Evolutionary conservation across 768 basidiomycete genomes (phyloP), one percentile per base, ranked within the genome.

Genomic region (Mycena floridula): DNA sequence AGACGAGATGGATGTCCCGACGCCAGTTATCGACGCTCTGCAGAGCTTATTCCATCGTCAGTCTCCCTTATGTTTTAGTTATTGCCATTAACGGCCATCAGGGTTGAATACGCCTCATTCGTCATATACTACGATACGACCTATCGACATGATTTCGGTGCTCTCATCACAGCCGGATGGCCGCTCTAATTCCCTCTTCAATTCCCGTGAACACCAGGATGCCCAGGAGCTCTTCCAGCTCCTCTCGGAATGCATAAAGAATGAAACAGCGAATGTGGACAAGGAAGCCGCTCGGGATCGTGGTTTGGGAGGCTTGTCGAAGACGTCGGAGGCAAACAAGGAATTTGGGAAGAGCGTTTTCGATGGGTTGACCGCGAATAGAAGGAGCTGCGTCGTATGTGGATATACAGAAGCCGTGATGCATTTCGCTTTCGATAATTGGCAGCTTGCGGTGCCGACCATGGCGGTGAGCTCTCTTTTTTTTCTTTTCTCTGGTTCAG

Each of bases 221-320:
- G 95, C 95, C 4, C 95, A 98, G 58, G 95, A 98, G 59, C 75
- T 98, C n/a, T 97, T 96, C 67, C 85, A 95, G 54, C 81, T 97
- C 25, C 69, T 97, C 7, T 86, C 92, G 1, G 92, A 94, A 60
- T 87, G 82, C 42, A 73, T 97, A 53, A 90, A 90, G 64, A 84
- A 82, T 49, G 95, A 98, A 60, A 73, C 82, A n/a, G 58, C 66
- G 2, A 76, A 82, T 2, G 76, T 96, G 1, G 81, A 84, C 44
- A 75, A 73, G 37, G 90, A 94, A 59, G 76, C 77, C 2, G 67
- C 72, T 36, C 71, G 81, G 32, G 82, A 90, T 57, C 74, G 81
- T 39, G 89, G 90, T 6, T 66, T 92, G 13, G 82, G 81, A 18
- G 82, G 70, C 8, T 58, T 85, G 11, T 67, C 66, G 4, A 59